Evolutionary conservation across 305 asterid species (phyloP).

Genomic region (Solanum hybrid): DNA sequence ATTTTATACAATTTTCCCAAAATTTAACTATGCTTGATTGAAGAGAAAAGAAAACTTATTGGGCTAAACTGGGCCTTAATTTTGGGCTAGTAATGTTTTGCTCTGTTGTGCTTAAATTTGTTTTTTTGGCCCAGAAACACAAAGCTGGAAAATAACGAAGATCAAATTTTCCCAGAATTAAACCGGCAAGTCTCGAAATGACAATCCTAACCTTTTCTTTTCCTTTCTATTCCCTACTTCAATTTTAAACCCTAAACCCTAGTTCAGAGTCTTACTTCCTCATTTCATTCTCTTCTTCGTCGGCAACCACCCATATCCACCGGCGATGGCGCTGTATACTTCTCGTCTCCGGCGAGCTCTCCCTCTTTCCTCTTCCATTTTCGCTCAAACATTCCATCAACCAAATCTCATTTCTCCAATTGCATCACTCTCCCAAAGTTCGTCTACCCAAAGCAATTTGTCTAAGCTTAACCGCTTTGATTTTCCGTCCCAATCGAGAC

Average conservation of each 20-base stretch:
- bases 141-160: not conserved
- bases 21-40: not conserved
- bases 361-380: slow-evolving; percentile 31
- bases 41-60: not conserved
- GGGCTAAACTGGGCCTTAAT: not conserved
- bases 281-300: not conserved
- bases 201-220: not conserved
- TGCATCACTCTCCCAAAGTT: slow-evolving; percentile 6
- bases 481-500: slow-evolving; percentile 15
- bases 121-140: not conserved
- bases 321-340: slow-evolving; percentile 37
- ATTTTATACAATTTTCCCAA: too few relatives aligned
- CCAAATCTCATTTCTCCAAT: slow-evolving; percentile 18
- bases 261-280: not conserved
- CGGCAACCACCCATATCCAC: not conserved
- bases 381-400: slow-evolving; percentile 19
- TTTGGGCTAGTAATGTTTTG: not conserved
- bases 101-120: not conserved
- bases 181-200: not conserved
- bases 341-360: slow-evolving; percentile 65
- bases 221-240: not conserved
- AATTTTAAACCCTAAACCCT: slow-evolving; percentile 17
- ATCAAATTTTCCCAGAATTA: not conserved
- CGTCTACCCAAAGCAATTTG: slow-evolving; percentile 3
- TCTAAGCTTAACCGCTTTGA: not conserved